These are phyloP conservation scores for Aspergillus thermomutatus DNA, from an alignment of 2,329 filamentous ascomycete species.

Conservation along the genomic window DNA sequence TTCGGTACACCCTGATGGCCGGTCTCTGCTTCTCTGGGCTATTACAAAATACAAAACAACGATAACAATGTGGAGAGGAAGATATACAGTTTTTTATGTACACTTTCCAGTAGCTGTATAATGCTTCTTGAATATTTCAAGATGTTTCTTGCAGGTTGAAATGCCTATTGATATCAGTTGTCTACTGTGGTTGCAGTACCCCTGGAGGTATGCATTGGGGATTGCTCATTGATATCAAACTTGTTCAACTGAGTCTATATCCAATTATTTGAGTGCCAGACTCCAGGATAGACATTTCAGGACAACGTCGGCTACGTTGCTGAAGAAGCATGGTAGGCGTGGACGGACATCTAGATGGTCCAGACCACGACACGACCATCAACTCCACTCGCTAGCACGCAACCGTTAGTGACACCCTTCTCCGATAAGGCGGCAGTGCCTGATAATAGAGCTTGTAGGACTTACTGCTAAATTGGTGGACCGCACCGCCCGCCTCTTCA, in stretches of 20 bases:
- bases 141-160: neutral
- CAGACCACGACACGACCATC: conserved; percentile 81
- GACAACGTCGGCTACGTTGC: neutral
- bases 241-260: neutral
- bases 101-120: no score
- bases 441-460: conserved; percentile 3
- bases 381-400: conserved; percentile 67
- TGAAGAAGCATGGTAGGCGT: neutral
- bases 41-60: no score
- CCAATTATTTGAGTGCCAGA: neutral
- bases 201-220: neutral
- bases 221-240: neutral
- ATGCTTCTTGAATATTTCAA: neutral
- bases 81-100: no score
- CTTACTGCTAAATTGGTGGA: conserved; percentile 85
- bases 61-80: no score
- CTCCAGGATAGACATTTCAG: neutral
- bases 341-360: conserved; percentile 51
- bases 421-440: neutral
- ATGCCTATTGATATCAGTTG: neutral
- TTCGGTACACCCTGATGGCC: no score
- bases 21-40: no score
- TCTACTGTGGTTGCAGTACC: neutral
- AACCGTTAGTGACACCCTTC: conserved; percentile 13
- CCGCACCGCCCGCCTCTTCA: conserved; percentile 60